A percentile compares a stretch with the other conserved stretches of the same genome.
Evolutionary conservation across 306 rosid species (phyloP).

Genomic region (Hylodesmum podocarpum): DNA sequence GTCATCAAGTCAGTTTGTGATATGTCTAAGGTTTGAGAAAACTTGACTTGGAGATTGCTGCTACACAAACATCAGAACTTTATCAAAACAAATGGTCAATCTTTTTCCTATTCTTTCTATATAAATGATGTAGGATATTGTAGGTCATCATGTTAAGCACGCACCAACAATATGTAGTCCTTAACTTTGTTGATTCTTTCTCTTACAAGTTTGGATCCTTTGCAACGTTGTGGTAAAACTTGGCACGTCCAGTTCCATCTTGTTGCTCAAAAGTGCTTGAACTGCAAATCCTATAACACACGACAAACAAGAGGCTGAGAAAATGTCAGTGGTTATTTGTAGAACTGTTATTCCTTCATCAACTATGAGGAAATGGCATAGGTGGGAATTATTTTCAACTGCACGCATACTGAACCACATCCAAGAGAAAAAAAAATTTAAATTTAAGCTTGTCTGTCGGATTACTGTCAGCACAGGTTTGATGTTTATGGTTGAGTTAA

Average conservation of each 20-base stretch:
- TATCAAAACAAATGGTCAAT: conserved; percentile 60
- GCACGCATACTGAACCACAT: not conserved
- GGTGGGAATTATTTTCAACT: too few species aligned
- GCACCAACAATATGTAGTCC: not conserved
- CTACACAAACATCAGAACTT: conserved; percentile 64
- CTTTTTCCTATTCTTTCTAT: not conserved
- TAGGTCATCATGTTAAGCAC: not conserved
- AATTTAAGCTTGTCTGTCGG: too few species aligned
- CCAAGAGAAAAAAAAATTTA: not conserved
- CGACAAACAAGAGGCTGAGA: conserved; percentile 69
- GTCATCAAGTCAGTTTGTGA: conserved; percentile 61
- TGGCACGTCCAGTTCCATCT: conserved; percentile 64
- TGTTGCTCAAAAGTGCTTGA: conserved; percentile 72
- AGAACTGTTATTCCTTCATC: too few species aligned
- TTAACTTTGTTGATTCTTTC: not conserved
- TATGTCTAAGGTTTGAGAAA: conserved; percentile 93
- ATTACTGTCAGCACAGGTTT: not conserved
- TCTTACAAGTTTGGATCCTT: conserved; percentile 73
- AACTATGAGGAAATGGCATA: too few species aligned
- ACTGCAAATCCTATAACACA: conserved; percentile 89
- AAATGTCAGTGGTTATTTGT: conserved; percentile 30
- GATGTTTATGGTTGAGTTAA: not conserved
- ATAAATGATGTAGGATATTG: not conserved
- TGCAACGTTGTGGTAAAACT: conserved; percentile 79
- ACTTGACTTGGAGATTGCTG: conserved; percentile 80